Evolutionary conservation across 805 yeast species (phyloP).

Genomic region (Ogataea pilisensis): DNA sequence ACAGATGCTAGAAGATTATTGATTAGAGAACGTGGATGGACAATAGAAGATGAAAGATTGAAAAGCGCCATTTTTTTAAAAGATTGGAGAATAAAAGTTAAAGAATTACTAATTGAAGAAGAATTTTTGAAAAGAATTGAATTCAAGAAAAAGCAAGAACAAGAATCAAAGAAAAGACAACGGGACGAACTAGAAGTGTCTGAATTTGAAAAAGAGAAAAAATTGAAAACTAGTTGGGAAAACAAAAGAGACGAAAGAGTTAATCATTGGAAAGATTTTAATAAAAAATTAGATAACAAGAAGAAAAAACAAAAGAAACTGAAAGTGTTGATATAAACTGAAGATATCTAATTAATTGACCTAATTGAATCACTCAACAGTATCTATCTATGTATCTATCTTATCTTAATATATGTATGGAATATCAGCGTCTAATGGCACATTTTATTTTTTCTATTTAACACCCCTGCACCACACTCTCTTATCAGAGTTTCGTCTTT

Average conservation of each 20-base stretch:
- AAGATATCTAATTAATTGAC: no score
- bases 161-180: constrained; percentile 36
- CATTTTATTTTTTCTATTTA: no score
- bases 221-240: constrained; percentile 53
- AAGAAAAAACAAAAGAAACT: constrained; percentile 40
- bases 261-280: constrained; percentile 53
- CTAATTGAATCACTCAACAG: no score
- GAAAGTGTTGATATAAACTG: constrained; percentile 39
- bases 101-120: constrained; percentile 41
- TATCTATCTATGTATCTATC: no score
- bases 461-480: no score
- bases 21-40: constrained; percentile 35
- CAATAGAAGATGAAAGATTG: constrained; percentile 35
- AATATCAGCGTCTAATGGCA: no score
- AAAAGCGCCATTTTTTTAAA: constrained; percentile 31
- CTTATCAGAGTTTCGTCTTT: no score
- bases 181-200: constrained; percentile 29
- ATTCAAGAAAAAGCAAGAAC: constrained; percentile 37
- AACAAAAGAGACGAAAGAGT: constrained; percentile 55
- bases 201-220: constrained; percentile 29
- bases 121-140: constrained; percentile 41
- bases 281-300: constrained; percentile 41
- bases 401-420: no score
- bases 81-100: constrained; percentile 40
- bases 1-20: constrained; percentile 39